phyloP scores from a whole-genome alignment of 2,329 filamentous ascomycete genomes.

The Cytospora piceicola region DNA sequence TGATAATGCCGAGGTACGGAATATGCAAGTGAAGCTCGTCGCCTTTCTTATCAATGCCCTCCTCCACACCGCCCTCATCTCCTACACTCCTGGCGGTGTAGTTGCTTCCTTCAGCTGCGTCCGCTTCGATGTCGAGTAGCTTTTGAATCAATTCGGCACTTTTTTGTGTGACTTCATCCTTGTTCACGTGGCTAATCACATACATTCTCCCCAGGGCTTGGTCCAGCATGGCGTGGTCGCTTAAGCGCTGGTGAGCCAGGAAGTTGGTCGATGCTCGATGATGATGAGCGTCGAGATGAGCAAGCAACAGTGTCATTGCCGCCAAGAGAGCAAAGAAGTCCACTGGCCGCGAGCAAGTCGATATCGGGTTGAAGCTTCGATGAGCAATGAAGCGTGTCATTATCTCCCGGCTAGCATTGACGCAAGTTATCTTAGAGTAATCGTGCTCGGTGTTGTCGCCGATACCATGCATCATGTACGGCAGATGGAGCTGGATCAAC shows the following conservation, averaged over 20 bases:
- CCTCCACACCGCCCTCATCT: too few relatives aligned
- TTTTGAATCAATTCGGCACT: too few relatives aligned
- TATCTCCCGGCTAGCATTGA: neutral
- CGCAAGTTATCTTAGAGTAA: neutral
- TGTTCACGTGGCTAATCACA: too few relatives aligned
- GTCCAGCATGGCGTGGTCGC: neutral
- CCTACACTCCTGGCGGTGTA: too few relatives aligned
- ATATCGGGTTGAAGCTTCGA: neutral
- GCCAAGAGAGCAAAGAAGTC: constrained; percentile 5
- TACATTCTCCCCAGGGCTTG: neutral
- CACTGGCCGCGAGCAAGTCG: neutral
- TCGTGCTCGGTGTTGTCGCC: neutral
- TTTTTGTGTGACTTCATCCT: too few relatives aligned
- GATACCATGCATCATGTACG: neutral
- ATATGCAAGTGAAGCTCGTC: constrained; percentile 8
- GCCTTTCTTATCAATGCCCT: neutral
- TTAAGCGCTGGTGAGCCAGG: too few relatives aligned
- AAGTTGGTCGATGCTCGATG: neutral
- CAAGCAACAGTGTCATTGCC: constrained; percentile 1
- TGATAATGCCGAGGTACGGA: neutral
- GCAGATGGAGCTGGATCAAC: constrained; percentile 6
- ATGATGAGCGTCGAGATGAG: neutral
- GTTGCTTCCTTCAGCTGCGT: too few relatives aligned
- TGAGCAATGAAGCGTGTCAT: constrained; percentile 1
- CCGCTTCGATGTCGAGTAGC: too few relatives aligned